These are phyloP conservation scores for Sclerotinia subarctica DNA, from an alignment of 2,329 filamentous ascomycete genomes.

Conservation along the genomic window DNA sequence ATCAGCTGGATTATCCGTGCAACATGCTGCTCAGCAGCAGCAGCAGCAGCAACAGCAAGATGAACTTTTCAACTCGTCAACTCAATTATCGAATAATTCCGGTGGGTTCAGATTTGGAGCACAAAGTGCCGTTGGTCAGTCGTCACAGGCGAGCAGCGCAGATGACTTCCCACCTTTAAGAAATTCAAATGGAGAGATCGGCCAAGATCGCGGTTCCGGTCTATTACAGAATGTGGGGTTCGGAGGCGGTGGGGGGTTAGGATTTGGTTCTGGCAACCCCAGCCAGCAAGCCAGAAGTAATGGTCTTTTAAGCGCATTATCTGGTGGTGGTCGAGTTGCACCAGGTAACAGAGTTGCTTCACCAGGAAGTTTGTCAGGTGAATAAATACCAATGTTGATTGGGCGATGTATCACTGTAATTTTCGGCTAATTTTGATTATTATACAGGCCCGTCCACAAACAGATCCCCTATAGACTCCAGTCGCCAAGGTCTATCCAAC, in stretches of 20 bases:
- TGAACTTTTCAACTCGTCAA: conserved; percentile 38
- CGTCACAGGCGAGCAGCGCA: conserved; percentile 43
- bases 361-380: conserved; percentile 35
- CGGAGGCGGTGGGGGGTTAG: conserved; percentile 46
- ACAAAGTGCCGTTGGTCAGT: conserved; percentile 38
- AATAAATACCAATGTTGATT: conserved; percentile 7
- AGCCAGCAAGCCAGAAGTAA: conserved; percentile 52
- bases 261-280: conserved; percentile 38
- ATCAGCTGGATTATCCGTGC: conserved; percentile 32
- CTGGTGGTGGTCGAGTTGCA: conserved; percentile 52
- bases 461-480: conserved; percentile 33
- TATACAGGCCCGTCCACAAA: conserved; percentile 31
- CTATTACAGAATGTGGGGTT: conserved; percentile 57
- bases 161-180: conserved; percentile 64
- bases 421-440: conserved; percentile 16
- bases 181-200: conserved; percentile 55
- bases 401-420: not conserved
- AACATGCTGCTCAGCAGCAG: conserved; percentile 36
- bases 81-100: conserved; percentile 36
- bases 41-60: conserved; percentile 39
- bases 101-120: conserved; percentile 38
- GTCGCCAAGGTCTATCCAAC: conserved; percentile 28
- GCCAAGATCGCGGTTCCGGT: conserved; percentile 51
- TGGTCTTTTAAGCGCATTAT: conserved; percentile 61
- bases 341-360: conserved; percentile 41